Evolutionary conservation across 2,329 filamentous ascomycete species (phyloP).

Genomic region (Botrytis byssoidea): DNA sequence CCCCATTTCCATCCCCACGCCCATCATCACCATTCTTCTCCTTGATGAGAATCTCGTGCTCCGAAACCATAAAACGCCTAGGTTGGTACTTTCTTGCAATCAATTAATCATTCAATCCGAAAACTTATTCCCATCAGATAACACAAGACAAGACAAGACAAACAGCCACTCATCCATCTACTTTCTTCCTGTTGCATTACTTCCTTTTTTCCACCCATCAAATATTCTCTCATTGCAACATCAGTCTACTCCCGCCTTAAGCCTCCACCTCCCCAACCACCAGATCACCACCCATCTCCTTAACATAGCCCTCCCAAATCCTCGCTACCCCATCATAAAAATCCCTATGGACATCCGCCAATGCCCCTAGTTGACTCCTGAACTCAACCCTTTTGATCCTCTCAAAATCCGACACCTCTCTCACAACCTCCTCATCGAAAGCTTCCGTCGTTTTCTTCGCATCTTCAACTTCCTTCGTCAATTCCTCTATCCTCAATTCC

Average conservation of each 20-base stretch:
- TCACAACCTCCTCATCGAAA: slow-evolving; percentile 94
- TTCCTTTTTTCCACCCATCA: background rate
- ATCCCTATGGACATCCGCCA: slow-evolving; percentile 81
- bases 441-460: slow-evolving; percentile 84
- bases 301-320: slow-evolving; percentile 87
- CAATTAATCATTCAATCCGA: slow-evolving; percentile 4
- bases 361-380: slow-evolving; percentile 75
- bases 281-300: slow-evolving; percentile 61
- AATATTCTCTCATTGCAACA: background rate
- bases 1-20: background rate
- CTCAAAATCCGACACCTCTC: slow-evolving; percentile 92
- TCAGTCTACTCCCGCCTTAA: background rate
- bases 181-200: background rate
- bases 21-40: background rate
- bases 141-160: background rate
- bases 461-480: slow-evolving; percentile 84
- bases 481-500: slow-evolving; percentile 87
- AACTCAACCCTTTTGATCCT: slow-evolving; percentile 94
- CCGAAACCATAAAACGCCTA: background rate
- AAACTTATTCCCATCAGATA: background rate
- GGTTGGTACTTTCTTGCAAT: background rate
- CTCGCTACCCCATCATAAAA: slow-evolving; percentile 80
- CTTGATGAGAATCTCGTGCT: background rate
- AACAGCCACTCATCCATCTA: background rate
- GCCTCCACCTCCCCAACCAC: slow-evolving; percentile 7